These are phyloP conservation scores for Hypoxylon trugodes DNA, from an alignment of 495 filamentous ascomycete species.

Conservation along the genomic window DNA sequence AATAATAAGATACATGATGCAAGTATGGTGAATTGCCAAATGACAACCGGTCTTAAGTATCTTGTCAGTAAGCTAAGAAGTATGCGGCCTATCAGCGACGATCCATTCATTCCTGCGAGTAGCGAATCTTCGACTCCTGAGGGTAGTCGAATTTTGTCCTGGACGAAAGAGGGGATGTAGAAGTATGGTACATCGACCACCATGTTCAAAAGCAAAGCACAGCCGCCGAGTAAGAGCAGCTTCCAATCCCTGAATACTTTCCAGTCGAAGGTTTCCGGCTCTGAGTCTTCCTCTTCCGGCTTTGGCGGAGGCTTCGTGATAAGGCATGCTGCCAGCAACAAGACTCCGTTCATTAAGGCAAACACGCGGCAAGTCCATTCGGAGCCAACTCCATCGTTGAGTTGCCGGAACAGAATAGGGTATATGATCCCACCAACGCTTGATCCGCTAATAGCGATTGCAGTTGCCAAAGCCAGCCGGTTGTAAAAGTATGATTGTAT, in stretches of 20 bases:
- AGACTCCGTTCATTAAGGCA: slow-evolving; percentile 61
- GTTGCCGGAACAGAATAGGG: slow-evolving; percentile 66
- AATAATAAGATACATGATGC: slow-evolving; percentile 56
- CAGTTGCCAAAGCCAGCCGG: slow-evolving; percentile 72
- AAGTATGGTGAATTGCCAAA: slow-evolving; percentile 64
- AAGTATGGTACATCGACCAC: slow-evolving; percentile 70
- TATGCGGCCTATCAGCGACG: slow-evolving; percentile 70
- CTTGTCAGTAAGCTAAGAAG: slow-evolving; percentile 67
- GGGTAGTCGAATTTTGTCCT: slow-evolving; percentile 56
- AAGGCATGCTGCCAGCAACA: slow-evolving; percentile 55
- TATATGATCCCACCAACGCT: slow-evolving; percentile 74
- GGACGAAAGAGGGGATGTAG: slow-evolving; percentile 64
- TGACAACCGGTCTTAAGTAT: slow-evolving; percentile 62
- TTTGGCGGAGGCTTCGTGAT: slow-evolving; percentile 55
- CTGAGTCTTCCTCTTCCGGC: slow-evolving; percentile 26
- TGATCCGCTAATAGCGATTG: slow-evolving; percentile 76
- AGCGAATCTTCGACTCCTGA: slow-evolving; percentile 47
- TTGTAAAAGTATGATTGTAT: slow-evolving; percentile 77
- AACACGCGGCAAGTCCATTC: slow-evolving; percentile 70
- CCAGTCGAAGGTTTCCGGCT: slow-evolving; percentile 46
- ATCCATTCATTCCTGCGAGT: slow-evolving; percentile 70
- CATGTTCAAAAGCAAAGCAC: slow-evolving; percentile 69
- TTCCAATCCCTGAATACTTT: slow-evolving; percentile 50
- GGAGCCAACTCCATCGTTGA: slow-evolving; percentile 65
- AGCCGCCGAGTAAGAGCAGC: slow-evolving; percentile 57